A percentile compares a stretch with the other conserved stretches of the same genome.
Evolutionary conservation across 495 filamentous ascomycete genomes (phyloP).

Genomic region (Neurospora pannonica): DNA sequence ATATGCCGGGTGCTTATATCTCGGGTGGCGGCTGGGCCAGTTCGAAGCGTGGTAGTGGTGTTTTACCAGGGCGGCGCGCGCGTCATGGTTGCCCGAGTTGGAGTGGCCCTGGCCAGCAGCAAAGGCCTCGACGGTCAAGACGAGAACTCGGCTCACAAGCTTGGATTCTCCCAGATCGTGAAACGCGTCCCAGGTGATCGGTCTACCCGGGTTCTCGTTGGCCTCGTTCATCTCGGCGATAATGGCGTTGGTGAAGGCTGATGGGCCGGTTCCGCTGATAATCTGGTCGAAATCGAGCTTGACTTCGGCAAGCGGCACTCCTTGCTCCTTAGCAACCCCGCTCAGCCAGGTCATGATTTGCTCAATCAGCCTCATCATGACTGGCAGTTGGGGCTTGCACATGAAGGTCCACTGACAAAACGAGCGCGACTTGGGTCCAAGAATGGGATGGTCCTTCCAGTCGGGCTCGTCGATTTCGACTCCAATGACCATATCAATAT

Average conservation of each 20-base stretch:
- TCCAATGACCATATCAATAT: conserved; percentile 53
- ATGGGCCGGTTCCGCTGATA: conserved; percentile 56
- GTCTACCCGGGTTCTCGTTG: conserved; percentile 11
- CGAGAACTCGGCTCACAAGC: conserved; percentile 45
- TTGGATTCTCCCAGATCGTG: conserved; percentile 50
- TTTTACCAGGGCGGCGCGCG: conserved; percentile 46
- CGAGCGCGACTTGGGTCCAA: conserved; percentile 50
- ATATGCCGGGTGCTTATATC: conserved; percentile 50
- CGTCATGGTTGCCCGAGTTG: conserved; percentile 52
- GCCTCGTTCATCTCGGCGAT: conserved; percentile 45
- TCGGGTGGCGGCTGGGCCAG: conserved; percentile 51
- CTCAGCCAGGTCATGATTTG: conserved; percentile 52
- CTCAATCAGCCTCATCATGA: conserved; percentile 53
- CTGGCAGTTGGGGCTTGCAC: conserved; percentile 50
- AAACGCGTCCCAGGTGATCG: conserved; percentile 45
- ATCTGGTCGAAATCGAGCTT: conserved; percentile 58
- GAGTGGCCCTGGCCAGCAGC: conserved; percentile 58
- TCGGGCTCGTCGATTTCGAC: conserved; percentile 57
- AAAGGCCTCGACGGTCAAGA: conserved; percentile 54
- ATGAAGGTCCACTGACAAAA: conserved; percentile 66
- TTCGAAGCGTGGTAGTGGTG: conserved; percentile 58
- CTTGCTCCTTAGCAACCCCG: conserved; percentile 43
- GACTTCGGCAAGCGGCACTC: conserved; percentile 41
- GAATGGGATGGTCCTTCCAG: conserved; percentile 49
- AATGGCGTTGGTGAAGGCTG: conserved; percentile 53